These are phyloP conservation scores for Agrocybe praecox DNA, from an alignment of 768 basidiomycete genomes.

Conservation along the genomic window DNA sequence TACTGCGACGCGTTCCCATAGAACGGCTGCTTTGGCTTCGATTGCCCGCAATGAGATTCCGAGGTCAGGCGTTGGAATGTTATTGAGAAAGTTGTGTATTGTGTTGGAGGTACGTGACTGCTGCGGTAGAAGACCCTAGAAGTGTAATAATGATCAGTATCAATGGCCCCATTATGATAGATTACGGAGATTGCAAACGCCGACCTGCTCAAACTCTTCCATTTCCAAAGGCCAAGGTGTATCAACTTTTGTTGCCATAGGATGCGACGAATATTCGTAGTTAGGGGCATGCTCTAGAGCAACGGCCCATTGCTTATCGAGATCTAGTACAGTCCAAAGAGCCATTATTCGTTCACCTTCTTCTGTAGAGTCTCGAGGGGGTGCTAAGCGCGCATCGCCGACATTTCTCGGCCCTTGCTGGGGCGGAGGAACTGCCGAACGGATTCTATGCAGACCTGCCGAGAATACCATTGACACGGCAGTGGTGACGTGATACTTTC, in stretches of 20 bases:
- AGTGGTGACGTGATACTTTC: conserved; percentile 40
- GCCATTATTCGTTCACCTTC: conserved; percentile 40
- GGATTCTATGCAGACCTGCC: conserved; percentile 40
- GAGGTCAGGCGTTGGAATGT: conserved; percentile 18
- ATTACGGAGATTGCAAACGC: neutral
- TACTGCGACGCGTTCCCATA: conserved; percentile 34
- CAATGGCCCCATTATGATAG: neutral
- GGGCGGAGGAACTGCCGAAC: conserved; percentile 14
- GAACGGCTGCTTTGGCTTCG: conserved; percentile 27
- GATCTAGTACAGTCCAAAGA: conserved; percentile 35
- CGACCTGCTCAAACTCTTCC: conserved; percentile 35
- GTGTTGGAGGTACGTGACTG: conserved; percentile 22
- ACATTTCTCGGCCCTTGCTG: neutral
- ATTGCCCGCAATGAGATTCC: conserved; percentile 22
- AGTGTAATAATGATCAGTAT: neutral
- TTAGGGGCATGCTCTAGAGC: conserved; percentile 38
- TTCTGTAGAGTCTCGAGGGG: conserved; percentile 29
- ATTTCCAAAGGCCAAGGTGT: conserved; percentile 42
- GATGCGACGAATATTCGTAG: conserved; percentile 19
- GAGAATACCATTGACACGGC: conserved; percentile 37
- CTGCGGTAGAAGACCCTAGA: conserved; percentile 19
- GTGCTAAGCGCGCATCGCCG: conserved; percentile 17
- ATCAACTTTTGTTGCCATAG: conserved; percentile 26
- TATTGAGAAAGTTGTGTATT: conserved; percentile 21
- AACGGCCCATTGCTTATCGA: conserved; percentile 45